Evolutionary conservation across 331 rosid species (phyloP), one percentile per base, ranked within the genome.

Genomic region (Cydonia oblonga): DNA sequence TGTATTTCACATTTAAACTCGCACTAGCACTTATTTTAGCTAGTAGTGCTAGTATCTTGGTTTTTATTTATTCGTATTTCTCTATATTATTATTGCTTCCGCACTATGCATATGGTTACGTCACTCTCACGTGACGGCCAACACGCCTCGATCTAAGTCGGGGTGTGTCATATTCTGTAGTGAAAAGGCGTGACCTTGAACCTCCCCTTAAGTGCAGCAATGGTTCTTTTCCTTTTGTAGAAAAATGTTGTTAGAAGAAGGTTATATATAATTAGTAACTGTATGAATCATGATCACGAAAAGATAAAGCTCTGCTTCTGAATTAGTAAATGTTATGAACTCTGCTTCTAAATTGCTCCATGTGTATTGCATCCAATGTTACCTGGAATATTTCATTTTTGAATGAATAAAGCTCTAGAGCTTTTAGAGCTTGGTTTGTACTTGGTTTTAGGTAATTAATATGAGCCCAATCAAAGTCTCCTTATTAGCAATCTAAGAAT

Each of bases 321-420:
- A 26, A 28, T 28, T 28, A 28, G 29, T 28, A 28, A 28, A 28
- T 28, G 29, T 28, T 28, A 5, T 28, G 29, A 28, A 28, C 29
- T 28, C 29, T 2, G 29, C 29, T 28, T 28, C 29, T 28, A 5
- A 28, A 28, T 28, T 28, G 4, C 5, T 28, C 29, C 29, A 28
- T 28, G 4, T 28, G 29, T 28, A 28, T 28, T 28, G 29, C 29
- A 28, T 28, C 29, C 3, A 28, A 28, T 28, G 29, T 28, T 28
- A 93, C 98, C 96, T 89, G 96, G 63, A 91, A 93, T 35, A 89
- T 83, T 79, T 93, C 98, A 67, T 85, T 97, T 77, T 90, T 91
- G 74, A 89, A 86, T 4, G 82, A 38, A 32, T 86, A 78, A 46
- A 71, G 53, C 24, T 83, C 81, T 13, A 93, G 73, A 3, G 88